A percentile compares a stretch with the other conserved stretches of the same genome.
Conservation (phyloP, 208 protist species). For the Endotrypanum monterogeii region DNA sequence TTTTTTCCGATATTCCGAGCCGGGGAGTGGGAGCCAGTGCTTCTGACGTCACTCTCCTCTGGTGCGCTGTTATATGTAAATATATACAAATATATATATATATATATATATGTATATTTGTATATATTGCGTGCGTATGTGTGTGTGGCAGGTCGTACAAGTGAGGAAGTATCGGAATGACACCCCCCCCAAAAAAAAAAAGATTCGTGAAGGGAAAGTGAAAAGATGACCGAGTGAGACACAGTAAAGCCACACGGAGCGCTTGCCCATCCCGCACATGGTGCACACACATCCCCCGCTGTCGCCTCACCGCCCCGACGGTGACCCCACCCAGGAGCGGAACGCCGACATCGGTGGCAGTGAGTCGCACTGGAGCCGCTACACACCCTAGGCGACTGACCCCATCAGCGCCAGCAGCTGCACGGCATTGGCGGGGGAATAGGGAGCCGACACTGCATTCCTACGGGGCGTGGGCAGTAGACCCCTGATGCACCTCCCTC, state of each 20-base stretch:
- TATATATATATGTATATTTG: too few relatives aligned
- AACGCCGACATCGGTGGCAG: not conserved
- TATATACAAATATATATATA: too few relatives aligned
- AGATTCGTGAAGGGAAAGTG: not conserved
- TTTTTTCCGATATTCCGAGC: too few relatives aligned
- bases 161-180: not conserved
- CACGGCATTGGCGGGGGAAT: not conserved
- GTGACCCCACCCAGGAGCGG: not conserved
- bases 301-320: not conserved
- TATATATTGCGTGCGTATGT: not conserved
- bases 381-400: not conserved
- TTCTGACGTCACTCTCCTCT: not conserved
- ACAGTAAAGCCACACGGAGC: not conserved
- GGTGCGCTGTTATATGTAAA: not conserved
- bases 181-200: not conserved
- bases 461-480: not conserved
- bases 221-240: not conserved
- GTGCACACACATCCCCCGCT: not conserved
- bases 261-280: not conserved
- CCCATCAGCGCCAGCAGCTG: not conserved
- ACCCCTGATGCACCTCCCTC: not conserved
- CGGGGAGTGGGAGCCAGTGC: not conserved
- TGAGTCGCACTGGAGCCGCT: not conserved
- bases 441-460: not conserved
- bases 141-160: not conserved